Percentiles rank a stretch among this genome's conserved stretches.
phyloP scores from a whole-genome alignment of 2,329 filamentous ascomycete species.

The Hymenoscyphus linearis region DNA sequence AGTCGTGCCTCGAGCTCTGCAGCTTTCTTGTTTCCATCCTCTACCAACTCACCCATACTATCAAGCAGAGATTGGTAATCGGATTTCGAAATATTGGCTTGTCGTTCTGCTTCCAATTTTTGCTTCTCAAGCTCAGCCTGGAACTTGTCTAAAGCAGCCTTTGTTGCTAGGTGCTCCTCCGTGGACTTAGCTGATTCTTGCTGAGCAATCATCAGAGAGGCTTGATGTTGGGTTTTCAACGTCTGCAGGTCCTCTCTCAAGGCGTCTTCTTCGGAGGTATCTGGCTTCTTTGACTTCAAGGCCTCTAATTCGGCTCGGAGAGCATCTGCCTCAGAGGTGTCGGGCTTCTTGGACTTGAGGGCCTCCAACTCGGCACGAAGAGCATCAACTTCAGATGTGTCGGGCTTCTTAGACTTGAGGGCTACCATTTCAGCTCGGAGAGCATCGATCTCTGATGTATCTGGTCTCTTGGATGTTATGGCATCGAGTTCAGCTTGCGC shows the following conservation, averaged over 20 bases:
- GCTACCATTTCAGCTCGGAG: conserved; percentile 51
- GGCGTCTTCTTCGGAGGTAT: conserved; percentile 50
- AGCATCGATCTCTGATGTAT: conserved; percentile 40
- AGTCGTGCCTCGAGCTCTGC: conserved; percentile 36
- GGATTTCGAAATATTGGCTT: conserved; percentile 45
- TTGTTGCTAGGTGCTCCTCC: conserved; percentile 36
- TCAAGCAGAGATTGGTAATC: conserved; percentile 58
- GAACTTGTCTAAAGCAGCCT: conserved; percentile 37
- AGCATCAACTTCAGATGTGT: conserved; percentile 34
- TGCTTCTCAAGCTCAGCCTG: conserved; percentile 50
- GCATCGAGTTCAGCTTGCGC: conserved; percentile 54
- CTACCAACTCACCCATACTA: conserved; percentile 53
- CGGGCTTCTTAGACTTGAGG: conserved; percentile 48
- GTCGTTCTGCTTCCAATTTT: conserved; percentile 45
- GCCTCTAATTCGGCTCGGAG: conserved; percentile 45
- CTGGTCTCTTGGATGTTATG: conserved; percentile 48
- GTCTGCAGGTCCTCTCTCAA: conserved; percentile 46
- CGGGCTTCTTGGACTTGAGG: conserved; percentile 48
- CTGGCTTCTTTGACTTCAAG: conserved; percentile 48
- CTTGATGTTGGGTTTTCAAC: conserved; percentile 43
- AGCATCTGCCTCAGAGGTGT: conserved; percentile 35
- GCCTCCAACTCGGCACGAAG: conserved; percentile 45
- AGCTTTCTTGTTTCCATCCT: conserved; percentile 43
- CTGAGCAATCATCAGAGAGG: conserved; percentile 35
- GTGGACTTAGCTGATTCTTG: conserved; percentile 33